Evolutionary conservation across 345 rosid species (phyloP).

Genomic region (Bretschneidera sinensis): DNA sequence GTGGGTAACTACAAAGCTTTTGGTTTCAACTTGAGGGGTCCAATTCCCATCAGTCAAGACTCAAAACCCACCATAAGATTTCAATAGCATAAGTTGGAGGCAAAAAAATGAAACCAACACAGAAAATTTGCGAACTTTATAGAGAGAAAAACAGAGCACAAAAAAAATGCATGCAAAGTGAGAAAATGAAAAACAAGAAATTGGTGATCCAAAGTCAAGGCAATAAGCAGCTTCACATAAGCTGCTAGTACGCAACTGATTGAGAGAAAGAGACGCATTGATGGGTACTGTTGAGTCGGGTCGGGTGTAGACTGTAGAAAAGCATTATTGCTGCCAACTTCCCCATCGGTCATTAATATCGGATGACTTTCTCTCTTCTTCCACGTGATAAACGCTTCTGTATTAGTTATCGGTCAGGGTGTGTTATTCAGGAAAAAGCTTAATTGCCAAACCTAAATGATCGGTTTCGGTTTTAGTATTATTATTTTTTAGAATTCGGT

Average conservation of each 20-base stretch:
- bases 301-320: slow-evolving; percentile 15
- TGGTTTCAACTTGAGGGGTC: not conserved
- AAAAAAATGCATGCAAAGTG: slow-evolving; percentile 10
- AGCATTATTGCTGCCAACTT: slow-evolving; percentile 26
- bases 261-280: slow-evolving; percentile 23
- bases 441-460: too few relatives aligned
- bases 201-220: not conserved
- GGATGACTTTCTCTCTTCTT: slow-evolving; percentile 13
- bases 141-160: not conserved
- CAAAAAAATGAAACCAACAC: not conserved
- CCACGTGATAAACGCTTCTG: too few relatives aligned
- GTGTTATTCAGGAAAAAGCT: too few relatives aligned
- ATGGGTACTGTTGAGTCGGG: slow-evolving; percentile 20
- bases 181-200: slow-evolving; percentile 5
- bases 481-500: too few relatives aligned
- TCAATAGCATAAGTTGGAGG: slow-evolving; percentile 17
- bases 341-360: slow-evolving; percentile 39
- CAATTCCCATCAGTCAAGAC: not conserved
- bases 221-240: not conserved
- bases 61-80: slow-evolving; percentile 1
- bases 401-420: too few relatives aligned
- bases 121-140: slow-evolving; percentile 1
- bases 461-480: too few relatives aligned
- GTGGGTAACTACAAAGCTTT: slow-evolving; percentile 26
- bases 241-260: not conserved